Conservation (phyloP, 768 basidiomycete genomes). For the Xerocomellus dryophilus region DNA sequence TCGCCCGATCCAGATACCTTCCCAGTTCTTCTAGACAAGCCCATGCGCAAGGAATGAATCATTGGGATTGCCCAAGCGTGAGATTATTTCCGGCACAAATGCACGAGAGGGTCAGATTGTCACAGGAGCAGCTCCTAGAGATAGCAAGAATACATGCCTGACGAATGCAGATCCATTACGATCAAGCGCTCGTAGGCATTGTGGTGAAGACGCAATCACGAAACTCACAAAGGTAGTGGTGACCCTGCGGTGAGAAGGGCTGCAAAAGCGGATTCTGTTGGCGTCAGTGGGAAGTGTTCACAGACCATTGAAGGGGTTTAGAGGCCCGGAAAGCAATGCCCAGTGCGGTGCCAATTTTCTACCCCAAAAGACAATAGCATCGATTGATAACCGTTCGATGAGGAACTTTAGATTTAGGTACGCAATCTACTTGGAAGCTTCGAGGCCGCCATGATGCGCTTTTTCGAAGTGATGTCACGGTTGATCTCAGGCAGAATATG, state of each 20-base stretch:
- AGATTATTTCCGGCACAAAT: not conserved
- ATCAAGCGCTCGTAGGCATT: not conserved
- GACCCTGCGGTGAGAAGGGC: not conserved
- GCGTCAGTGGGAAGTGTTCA: slow-evolving; percentile 1
- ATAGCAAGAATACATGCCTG: slow-evolving; percentile 22
- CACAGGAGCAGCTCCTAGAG: not conserved
- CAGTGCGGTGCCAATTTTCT: not conserved
- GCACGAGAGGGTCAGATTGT: not conserved
- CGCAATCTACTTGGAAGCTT: not conserved
- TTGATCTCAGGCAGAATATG: not conserved
- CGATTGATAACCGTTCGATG: not conserved
- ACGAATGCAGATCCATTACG: not conserved
- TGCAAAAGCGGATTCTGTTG: not conserved
- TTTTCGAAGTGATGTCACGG: not conserved
- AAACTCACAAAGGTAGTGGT: not conserved
- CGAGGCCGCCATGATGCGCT: not conserved
- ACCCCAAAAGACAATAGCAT: not conserved
- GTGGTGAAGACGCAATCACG: not conserved
- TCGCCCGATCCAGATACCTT: not conserved
- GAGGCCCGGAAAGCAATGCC: not conserved
- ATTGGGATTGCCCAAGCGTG: not conserved
- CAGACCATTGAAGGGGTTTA: not conserved
- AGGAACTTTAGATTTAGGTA: not conserved
- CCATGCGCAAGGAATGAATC: not conserved
- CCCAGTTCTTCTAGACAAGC: not conserved